These are phyloP conservation scores for Ustilago curta DNA, from an alignment of 1,284 basidiomycete species.

Conservation along the genomic window DNA sequence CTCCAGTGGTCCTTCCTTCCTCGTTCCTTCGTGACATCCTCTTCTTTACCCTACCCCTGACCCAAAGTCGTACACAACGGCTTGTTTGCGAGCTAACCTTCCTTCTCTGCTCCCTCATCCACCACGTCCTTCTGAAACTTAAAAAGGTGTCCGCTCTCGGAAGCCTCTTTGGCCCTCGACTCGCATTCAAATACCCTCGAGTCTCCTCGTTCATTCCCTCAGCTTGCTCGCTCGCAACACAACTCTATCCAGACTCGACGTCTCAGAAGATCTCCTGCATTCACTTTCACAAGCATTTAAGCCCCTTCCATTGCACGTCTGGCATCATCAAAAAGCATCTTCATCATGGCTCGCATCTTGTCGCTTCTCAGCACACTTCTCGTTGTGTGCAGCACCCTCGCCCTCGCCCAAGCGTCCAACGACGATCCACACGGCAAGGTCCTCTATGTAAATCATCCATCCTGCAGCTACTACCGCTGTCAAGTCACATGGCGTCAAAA, in stretches of 20 bases:
- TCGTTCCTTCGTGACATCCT: too few species aligned
- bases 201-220: not conserved
- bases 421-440: constrained; percentile 47
- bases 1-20: too few species aligned
- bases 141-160: too few species aligned
- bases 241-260: not conserved
- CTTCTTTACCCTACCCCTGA: too few species aligned
- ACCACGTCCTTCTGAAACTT: too few species aligned
- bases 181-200: not conserved
- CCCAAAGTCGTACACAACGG: too few species aligned
- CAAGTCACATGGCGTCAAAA: constrained; percentile 33
- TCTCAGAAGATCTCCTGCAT: not conserved
- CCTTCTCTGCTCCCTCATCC: too few species aligned
- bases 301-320: not conserved
- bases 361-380: constrained; percentile 5
- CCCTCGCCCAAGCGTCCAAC: constrained; percentile 25
- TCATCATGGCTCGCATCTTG: constrained; percentile 28
- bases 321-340: not conserved
- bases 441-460: constrained; percentile 46
- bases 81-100: too few species aligned
- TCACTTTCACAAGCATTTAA: not conserved
- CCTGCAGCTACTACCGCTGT: constrained; percentile 38
- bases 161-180: not conserved
- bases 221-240: not conserved
- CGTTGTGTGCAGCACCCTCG: constrained; percentile 3